These are phyloP conservation scores for Pascua sp. DNA, from an alignment of 1,284 basidiomycete species.

Conservation along the genomic window DNA sequence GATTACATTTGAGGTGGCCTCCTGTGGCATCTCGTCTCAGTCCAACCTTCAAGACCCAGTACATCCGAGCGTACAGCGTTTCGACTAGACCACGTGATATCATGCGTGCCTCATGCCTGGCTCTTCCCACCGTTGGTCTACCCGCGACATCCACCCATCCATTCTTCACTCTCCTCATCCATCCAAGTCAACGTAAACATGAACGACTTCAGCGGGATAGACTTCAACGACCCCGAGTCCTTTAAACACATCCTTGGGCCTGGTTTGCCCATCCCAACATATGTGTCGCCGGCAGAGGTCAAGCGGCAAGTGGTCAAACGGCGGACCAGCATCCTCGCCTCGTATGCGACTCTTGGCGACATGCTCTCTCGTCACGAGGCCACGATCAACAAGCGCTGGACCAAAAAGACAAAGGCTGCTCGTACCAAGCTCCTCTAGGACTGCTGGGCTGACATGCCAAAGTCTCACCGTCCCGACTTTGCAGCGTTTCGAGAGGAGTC, in stretches of 20 bases:
- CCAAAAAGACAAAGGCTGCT: background rate
- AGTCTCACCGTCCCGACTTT: conserved; percentile 1
- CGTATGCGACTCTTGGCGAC: conserved; percentile 1
- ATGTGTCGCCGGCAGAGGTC: background rate
- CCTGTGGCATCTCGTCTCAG: no score
- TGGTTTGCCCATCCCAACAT: background rate
- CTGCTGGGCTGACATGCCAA: conserved; percentile 1
- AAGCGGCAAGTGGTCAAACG: background rate
- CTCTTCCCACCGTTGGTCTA: no score
- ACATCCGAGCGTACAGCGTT: no score
- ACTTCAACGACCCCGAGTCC: background rate
- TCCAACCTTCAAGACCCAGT: no score
- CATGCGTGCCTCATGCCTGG: no score
- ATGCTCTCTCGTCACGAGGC: conserved; percentile 6
- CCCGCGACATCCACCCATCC: no score
- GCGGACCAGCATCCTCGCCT: background rate
- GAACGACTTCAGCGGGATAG: background rate
- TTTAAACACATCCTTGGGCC: background rate
- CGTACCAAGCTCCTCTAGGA: conserved; percentile 1
- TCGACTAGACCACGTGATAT: no score
- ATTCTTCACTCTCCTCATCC: no score
- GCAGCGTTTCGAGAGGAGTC: background rate
- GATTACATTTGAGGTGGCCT: no score
- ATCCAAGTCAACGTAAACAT: background rate
- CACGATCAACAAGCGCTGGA: conserved; percentile 4